Conservation (phyloP, 2,329 filamentous ascomycete species). For the Akanthomyces lecanii region DNA sequence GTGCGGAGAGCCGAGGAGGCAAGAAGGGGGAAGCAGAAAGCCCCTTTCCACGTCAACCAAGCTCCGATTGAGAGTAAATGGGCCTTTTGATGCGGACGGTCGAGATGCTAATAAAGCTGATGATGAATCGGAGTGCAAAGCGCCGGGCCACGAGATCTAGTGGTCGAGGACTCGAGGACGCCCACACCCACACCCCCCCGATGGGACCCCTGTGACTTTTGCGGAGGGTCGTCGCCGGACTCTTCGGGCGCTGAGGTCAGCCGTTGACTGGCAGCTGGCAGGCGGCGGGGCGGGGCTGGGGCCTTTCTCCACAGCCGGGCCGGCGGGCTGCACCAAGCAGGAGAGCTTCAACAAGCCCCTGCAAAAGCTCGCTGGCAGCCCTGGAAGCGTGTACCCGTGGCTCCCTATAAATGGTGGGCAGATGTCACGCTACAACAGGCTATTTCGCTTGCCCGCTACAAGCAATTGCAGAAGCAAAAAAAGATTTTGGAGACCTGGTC, state of each 20-base stretch:
- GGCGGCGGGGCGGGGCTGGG: not conserved
- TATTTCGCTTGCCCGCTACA: no score
- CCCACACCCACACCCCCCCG: no score
- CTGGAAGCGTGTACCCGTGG: not conserved
- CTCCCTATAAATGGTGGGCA: not conserved
- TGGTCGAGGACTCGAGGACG: no score
- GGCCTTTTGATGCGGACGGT: no score
- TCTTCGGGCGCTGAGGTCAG: not conserved
- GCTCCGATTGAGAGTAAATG: not conserved
- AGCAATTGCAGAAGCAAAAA: no score
- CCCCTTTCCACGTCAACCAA: not conserved
- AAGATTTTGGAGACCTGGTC: not conserved
- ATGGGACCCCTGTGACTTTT: not conserved
- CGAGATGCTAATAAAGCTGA: no score
- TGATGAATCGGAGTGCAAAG: no score
- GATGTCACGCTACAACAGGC: no score
- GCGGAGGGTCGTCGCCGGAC: not conserved
- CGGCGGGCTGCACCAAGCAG: no score
- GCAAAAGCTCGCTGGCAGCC: not conserved
- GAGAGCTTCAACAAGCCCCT: not conserved
- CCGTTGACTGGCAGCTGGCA: not conserved
- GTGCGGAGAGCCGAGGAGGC: not conserved
- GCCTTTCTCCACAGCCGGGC: not conserved
- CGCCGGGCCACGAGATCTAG: no score
- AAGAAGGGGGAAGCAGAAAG: not conserved